Evolutionary conservation across 2,329 filamentous ascomycete species (phyloP).

Genomic region (Diplodia sapinea): DNA sequence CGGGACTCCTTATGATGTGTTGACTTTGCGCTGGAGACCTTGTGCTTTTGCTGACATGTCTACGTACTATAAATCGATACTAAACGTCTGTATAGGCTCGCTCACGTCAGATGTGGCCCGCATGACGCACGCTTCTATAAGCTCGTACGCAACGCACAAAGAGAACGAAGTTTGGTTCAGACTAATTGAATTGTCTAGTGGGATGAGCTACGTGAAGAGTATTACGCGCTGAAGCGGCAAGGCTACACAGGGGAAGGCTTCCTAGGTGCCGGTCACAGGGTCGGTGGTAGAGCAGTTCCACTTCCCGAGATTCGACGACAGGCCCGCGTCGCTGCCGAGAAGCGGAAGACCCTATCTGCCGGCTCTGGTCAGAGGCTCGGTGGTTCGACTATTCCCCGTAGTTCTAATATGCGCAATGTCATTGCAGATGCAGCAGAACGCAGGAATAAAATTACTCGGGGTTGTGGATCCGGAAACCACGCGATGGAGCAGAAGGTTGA

Average conservation of each 20-base stretch:
- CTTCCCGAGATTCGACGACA: conserved; percentile 75
- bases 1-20: background rate
- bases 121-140: conserved; percentile 84
- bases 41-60: background rate
- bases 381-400: conserved; percentile 62
- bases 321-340: conserved; percentile 76
- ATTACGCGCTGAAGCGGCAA: conserved; percentile 74
- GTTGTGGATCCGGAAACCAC: conserved; percentile 75
- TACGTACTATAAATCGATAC: background rate
- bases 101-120: conserved; percentile 83
- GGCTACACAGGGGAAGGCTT: conserved; percentile 94
- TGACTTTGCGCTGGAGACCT: background rate
- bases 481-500: conserved; percentile 70
- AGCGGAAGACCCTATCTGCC: conserved; percentile 62
- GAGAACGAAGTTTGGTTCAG: background rate
- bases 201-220: conserved; percentile 87
- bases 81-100: conserved; percentile 57
- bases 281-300: conserved; percentile 71
- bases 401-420: conserved; percentile 71
- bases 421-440: conserved; percentile 73
- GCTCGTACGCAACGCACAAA: conserved; percentile 48
- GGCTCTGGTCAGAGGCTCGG: conserved; percentile 76
- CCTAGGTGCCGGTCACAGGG: conserved; percentile 72
- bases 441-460: conserved; percentile 69
- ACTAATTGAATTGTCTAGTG: conserved; percentile 53